These are phyloP conservation scores for Suhomyces terraborum DNA, from an alignment of 1,139 yeast species.

Conservation along the genomic window DNA sequence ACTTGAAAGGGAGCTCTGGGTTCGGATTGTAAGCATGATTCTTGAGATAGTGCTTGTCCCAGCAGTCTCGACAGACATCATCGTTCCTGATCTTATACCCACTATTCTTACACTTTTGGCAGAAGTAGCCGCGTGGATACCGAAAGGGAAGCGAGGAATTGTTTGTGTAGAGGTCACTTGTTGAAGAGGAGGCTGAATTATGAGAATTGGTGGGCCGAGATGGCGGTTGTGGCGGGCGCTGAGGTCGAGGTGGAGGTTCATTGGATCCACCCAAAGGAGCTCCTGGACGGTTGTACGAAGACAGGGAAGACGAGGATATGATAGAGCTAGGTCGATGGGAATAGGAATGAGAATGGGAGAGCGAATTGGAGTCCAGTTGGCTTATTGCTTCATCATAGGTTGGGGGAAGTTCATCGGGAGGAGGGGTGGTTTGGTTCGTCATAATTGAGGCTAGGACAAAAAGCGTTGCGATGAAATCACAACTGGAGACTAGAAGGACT, in stretches of 20 bases:
- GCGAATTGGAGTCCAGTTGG: conserved; percentile 6
- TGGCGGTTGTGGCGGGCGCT: conserved; percentile 12
- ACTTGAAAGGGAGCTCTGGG: conserved; percentile 43
- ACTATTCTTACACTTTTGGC: conserved; percentile 44
- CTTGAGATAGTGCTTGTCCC: conserved; percentile 35
- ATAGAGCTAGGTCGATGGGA: conserved; percentile 11
- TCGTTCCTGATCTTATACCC: conserved; percentile 38
- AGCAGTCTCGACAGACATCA: conserved; percentile 39
- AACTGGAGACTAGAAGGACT: too few species aligned
- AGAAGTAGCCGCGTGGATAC: conserved; percentile 38
- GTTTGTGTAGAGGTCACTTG: conserved; percentile 17
- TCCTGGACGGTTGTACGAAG: conserved; percentile 3
- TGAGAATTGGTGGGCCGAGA: conserved; percentile 4
- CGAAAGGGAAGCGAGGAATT: conserved; percentile 55
- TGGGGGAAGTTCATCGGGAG: conserved; percentile 22
- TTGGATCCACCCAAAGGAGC: not conserved
- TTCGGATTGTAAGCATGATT: conserved; percentile 44
- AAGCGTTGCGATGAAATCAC: not conserved
- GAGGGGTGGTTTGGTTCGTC: not conserved
- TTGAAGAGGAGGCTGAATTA: conserved; percentile 4
- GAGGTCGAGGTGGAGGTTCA: not conserved
- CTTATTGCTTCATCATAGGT: conserved; percentile 23
- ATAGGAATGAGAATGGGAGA: not conserved
- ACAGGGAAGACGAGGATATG: conserved; percentile 6
- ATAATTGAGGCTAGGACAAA: not conserved